Conservation (phyloP, 1,284 basidiomycete genomes). For the Thelephora terrestris region DNA sequence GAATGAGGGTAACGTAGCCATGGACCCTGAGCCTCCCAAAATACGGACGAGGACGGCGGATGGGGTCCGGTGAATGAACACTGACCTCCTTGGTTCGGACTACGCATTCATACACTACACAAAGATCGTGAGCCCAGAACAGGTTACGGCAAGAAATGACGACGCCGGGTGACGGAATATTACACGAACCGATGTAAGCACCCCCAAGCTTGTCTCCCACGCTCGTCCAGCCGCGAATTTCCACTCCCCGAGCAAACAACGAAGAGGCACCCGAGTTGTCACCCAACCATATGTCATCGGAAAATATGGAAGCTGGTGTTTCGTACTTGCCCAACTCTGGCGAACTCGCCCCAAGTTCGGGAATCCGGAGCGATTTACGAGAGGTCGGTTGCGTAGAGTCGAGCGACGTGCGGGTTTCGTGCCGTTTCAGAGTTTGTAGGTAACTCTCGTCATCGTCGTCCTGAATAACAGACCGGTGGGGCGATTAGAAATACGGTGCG, state of each 20-base stretch:
- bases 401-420: conserved; percentile 12
- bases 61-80: neutral
- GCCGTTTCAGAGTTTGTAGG: neutral
- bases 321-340: no score
- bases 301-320: conserved; percentile 49
- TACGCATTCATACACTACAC: conserved; percentile 49
- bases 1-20: neutral
- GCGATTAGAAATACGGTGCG: neutral
- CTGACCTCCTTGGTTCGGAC: conserved; percentile 50
- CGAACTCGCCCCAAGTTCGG: no score
- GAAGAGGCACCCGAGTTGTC: conserved; percentile 44
- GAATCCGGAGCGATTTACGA: conserved; percentile 15
- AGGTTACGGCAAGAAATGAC: neutral
- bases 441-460: conserved; percentile 4
- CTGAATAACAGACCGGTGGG: neutral
- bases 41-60: no score
- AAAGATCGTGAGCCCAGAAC: neutral
- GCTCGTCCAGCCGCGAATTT: conserved; percentile 56
- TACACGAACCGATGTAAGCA: conserved; percentile 46
- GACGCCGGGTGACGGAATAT: neutral
- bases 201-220: conserved; percentile 53
- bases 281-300: conserved; percentile 49
- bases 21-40: no score
- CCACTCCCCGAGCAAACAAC: conserved; percentile 51
- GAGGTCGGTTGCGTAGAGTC: conserved; percentile 12